phyloP scores from a whole-genome alignment of 2,329 filamentous ascomycete species.

The Hysterium pulicare region DNA sequence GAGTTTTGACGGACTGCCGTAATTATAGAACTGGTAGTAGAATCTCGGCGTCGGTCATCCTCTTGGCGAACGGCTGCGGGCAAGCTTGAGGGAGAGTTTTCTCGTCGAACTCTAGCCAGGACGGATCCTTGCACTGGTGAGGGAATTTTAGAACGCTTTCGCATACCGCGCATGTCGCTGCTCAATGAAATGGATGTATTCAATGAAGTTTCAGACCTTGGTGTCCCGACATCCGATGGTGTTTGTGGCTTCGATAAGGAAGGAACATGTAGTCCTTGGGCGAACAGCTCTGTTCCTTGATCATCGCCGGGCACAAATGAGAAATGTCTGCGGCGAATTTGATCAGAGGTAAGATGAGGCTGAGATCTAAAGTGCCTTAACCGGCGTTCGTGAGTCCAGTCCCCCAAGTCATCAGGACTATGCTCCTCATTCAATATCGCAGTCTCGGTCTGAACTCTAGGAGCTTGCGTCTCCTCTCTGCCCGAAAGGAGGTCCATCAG shows the following conservation, averaged over 20 bases:
- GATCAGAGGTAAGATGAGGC: slow-evolving; percentile 15
- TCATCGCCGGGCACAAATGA: slow-evolving; percentile 46
- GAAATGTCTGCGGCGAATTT: slow-evolving; percentile 34
- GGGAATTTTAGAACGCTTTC: slow-evolving; percentile 40
- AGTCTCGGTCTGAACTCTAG: slow-evolving; percentile 3
- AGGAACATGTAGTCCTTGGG: neutral
- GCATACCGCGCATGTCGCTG: slow-evolving; percentile 9
- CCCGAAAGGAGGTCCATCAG: slow-evolving; percentile 32
- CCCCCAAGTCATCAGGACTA: too few relatives aligned
- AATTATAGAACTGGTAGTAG: slow-evolving; percentile 22
- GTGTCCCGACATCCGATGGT: neutral
- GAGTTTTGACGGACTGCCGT: slow-evolving; percentile 24
- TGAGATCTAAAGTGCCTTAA: slow-evolving; percentile 16
- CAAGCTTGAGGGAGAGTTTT: slow-evolving; percentile 37
- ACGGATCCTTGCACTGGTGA: slow-evolving; percentile 35
- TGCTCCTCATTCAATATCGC: too few relatives aligned
- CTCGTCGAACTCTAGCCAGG: slow-evolving; percentile 34
- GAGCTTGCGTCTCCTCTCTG: slow-evolving; percentile 3
- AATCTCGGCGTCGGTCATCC: slow-evolving; percentile 19
- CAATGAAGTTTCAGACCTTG: neutral
- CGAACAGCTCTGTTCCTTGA: slow-evolving; percentile 15
- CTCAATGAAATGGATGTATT: slow-evolving; percentile 4
- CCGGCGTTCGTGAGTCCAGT: slow-evolving; percentile 4
- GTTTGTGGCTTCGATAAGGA: too few relatives aligned
- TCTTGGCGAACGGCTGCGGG: slow-evolving; percentile 27